Base-by-base conservation (phyloP, 2,329 filamentous ascomycete species). In the Calycina marina region DNA sequence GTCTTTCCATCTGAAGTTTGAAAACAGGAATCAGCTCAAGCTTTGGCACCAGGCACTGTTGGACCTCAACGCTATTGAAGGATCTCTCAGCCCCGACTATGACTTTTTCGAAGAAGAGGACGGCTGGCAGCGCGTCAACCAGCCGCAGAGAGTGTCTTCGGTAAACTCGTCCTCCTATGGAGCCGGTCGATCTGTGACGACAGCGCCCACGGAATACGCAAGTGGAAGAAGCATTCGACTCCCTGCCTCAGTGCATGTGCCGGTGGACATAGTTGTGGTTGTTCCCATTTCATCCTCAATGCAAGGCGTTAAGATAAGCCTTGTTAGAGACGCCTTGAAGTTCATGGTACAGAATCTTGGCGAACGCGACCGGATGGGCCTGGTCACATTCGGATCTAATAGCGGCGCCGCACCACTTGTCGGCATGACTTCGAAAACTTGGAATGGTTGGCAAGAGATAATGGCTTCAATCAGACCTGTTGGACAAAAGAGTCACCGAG, bases 271-370 rank as follows among this genome's bases (percentile, higher is more conserved):
- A 17, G 88, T 98, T 0, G 84, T 96, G 1, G 90, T 98, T 14
- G 86, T 98, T 18, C 90, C 90, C 0, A 85, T 98, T 4, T 96
- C 90, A 0, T 93, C 88, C 1, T 96, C 90, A 0, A 98, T 96
- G 88, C 90, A 96, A 56, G 90, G 90, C n/a, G 72, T 98, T 39
- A 98, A 98, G 61, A 94, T 96, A 51, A 93, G 88, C 40, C 66
- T 98, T 1, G 72, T 98, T 10, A 77, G 85, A 25, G 90, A 98
- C 56, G 80, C 88, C 0, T 66, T 98, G 20, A 83, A 81, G 37
- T 98, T 96, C 54, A 77, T 98, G 56, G 83, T 98, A 2, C 70
- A 78, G 44, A 88, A 74, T 29, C 72, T 98, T 1, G 90, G 90
- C 18, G 85, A 94, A 45, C 72, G 85, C 33, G 90, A 98, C 54